Evolutionary conservation across 257 asterid genomes (phyloP).

Genomic region (Solanum chmielewskii): DNA sequence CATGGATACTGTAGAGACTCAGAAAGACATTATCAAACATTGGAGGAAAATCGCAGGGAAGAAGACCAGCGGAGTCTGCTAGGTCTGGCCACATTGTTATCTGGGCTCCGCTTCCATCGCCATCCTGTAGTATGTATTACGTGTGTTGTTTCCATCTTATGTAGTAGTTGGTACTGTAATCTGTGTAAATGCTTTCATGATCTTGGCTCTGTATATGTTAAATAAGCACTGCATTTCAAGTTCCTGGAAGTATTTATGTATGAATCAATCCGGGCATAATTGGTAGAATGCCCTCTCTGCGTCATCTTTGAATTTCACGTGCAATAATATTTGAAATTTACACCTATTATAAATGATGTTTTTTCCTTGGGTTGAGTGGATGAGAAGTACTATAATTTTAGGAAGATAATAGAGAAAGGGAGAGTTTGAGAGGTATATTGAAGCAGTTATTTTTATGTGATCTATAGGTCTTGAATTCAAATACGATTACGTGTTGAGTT

Average conservation of each 20-base stretch:
- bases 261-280: not conserved
- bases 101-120: not conserved
- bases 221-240: not conserved
- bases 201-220: not conserved
- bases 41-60: constrained; percentile 50
- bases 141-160: not conserved
- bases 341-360: not conserved
- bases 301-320: not conserved
- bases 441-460: not conserved
- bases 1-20: constrained; percentile 1
- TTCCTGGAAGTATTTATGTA: not conserved
- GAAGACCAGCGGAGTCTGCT: constrained; percentile 52
- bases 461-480: not conserved
- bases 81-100: not conserved
- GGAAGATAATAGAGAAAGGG: not conserved
- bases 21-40: constrained; percentile 30
- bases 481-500: not conserved
- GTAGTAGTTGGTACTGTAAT: not conserved
- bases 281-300: not conserved
- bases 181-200: not conserved
- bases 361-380: not conserved
- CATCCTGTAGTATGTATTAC: not conserved
- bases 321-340: not conserved
- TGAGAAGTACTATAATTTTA: not conserved
- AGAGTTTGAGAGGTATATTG: no score